These are phyloP conservation scores for Picochlorum sp. DNA, from an alignment of 139 green algal species.

Conservation along the genomic window DNA sequence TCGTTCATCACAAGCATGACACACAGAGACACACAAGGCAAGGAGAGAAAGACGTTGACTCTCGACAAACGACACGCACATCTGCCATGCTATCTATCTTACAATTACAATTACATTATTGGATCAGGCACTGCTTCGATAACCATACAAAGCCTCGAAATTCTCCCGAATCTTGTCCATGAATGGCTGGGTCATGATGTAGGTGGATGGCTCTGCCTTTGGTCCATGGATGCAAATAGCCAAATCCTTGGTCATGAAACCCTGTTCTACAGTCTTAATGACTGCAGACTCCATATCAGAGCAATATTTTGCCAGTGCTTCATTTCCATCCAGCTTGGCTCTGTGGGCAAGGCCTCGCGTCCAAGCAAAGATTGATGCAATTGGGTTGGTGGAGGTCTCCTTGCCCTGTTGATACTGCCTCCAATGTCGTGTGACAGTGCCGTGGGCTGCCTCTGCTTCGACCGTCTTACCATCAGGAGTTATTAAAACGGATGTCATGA, in stretches of 20 bases:
- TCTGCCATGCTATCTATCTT: not conserved
- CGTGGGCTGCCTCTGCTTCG: slow-evolving; percentile 92
- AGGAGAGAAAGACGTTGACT: too few species aligned
- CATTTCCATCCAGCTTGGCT: slow-evolving; percentile 87
- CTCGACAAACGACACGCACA: too few species aligned
- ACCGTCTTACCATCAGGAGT: slow-evolving; percentile 88
- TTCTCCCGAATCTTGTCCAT: slow-evolving; percentile 74
- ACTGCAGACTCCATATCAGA: slow-evolving; percentile 73
- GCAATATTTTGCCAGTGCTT: slow-evolving; percentile 63
- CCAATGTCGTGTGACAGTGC: slow-evolving; percentile 93
- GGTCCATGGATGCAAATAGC: slow-evolving; percentile 83
- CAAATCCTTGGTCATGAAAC: slow-evolving; percentile 91
- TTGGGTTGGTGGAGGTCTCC: slow-evolving; percentile 88
- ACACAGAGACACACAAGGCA: too few species aligned
- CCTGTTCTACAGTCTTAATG: slow-evolving; percentile 78
- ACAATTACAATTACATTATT: not conserved
- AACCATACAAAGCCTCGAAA: slow-evolving; percentile 20
- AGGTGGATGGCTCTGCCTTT: slow-evolving; percentile 58
- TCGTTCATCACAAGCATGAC: not conserved
- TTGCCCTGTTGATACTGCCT: slow-evolving; percentile 92
- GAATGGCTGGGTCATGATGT: slow-evolving; percentile 90
- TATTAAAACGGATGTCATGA: slow-evolving; percentile 94
- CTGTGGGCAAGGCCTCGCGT: slow-evolving; percentile 83
- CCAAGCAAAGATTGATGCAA: slow-evolving; percentile 95
- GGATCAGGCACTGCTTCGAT: not conserved